Percentiles rank a stretch among this genome's conserved stretches.
Conservation (phyloP, 768 basidiomycete species). For the Clitopilus hobsonii region DNA sequence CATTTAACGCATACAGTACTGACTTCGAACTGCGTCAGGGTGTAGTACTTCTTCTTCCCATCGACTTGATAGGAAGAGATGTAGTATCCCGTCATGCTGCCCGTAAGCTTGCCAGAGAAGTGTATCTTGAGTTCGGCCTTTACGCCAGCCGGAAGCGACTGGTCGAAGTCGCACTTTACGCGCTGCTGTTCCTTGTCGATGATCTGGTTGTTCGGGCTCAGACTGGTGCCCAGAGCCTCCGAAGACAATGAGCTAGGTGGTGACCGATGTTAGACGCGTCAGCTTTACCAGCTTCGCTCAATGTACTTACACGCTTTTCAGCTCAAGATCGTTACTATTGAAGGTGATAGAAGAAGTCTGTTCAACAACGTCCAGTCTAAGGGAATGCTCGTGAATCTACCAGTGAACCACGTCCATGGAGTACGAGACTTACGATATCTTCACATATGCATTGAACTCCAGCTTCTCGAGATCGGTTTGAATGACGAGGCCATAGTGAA, state of each 20-base stretch:
- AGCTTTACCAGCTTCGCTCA: too few species aligned
- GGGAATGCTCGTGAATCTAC: neutral
- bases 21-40: constrained; percentile 89
- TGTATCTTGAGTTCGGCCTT: constrained; percentile 66
- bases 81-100: constrained; percentile 83
- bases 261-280: neutral
- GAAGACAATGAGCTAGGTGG: constrained; percentile 41
- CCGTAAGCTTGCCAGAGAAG: constrained; percentile 64
- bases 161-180: constrained; percentile 57
- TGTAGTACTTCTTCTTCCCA: constrained; percentile 61
- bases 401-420: neutral
- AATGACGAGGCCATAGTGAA: constrained; percentile 75
- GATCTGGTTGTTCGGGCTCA: constrained; percentile 33
- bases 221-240: constrained; percentile 43
- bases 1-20: neutral
- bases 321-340: constrained; percentile 56
- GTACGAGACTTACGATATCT: constrained; percentile 52
- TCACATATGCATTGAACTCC: constrained; percentile 73
- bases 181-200: constrained; percentile 65
- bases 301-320: constrained; percentile 45
- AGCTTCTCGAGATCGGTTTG: constrained; percentile 76
- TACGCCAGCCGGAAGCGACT: constrained; percentile 57
- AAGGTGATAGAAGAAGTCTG: constrained; percentile 60
- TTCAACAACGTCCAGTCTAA: constrained; percentile 58
- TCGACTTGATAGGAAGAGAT: constrained; percentile 59